Evolutionary conservation across 2,329 filamentous ascomycete species (phyloP).

Genomic region (Pseudocercospora cruenta): DNA sequence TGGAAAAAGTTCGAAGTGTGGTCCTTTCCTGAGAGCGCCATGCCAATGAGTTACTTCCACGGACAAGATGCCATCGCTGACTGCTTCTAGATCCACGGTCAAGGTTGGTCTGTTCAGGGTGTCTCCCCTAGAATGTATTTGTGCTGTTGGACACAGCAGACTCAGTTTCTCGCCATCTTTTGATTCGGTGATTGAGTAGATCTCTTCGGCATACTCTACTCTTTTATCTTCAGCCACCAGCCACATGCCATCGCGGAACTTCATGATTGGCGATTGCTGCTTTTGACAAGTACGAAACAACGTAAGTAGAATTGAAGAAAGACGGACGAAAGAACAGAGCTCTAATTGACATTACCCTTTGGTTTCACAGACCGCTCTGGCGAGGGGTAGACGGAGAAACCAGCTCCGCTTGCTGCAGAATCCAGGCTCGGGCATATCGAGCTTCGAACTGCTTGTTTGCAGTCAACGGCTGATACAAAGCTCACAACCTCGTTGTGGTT

Average conservation of each 20-base stretch:
- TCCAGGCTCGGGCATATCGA: neutral
- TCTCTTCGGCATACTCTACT: slow-evolving; percentile 68
- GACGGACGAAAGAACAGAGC: neutral
- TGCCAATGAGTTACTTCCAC: slow-evolving; percentile 62
- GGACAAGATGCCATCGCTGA: slow-evolving; percentile 63
- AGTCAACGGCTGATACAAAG: neutral
- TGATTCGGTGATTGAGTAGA: slow-evolving; percentile 57
- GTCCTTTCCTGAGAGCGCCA: slow-evolving; percentile 57
- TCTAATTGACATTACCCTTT: neutral
- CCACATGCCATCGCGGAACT: slow-evolving; percentile 58
- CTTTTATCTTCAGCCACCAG: slow-evolving; percentile 62
- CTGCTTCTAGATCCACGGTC: slow-evolving; percentile 56
- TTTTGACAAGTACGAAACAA: no score
- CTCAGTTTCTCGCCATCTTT: slow-evolving; percentile 53
- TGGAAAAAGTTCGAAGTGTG: slow-evolving; percentile 63
- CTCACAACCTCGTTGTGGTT: neutral
- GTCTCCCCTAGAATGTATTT: slow-evolving; percentile 59
- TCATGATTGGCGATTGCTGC: neutral
- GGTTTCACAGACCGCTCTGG: neutral
- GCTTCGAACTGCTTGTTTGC: neutral
- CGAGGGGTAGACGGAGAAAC: neutral
- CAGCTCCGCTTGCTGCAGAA: neutral
- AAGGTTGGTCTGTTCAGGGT: slow-evolving; percentile 30
- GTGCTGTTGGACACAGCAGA: slow-evolving; percentile 61
- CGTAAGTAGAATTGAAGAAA: neutral